Evolutionary conservation across 2,329 filamentous ascomycete species (phyloP), one percentile per base, ranked within the genome.

Genomic region (Pseudogymnoascus sp.): DNA sequence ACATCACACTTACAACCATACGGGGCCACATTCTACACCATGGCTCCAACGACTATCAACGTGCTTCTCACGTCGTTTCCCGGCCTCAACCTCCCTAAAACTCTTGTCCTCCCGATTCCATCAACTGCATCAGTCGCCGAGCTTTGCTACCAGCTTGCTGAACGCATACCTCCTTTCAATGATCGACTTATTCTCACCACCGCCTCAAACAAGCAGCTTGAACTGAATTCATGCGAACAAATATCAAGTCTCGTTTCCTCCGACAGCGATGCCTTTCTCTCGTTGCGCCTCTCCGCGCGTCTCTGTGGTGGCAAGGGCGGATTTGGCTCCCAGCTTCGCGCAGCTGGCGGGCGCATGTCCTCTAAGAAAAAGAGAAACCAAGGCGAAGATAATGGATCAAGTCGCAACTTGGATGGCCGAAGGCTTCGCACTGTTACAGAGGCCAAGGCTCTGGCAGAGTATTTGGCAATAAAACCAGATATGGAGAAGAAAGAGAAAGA

Each of bases 401-500:
- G 90, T 72, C 86, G 94, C 66, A 99, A 97, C 67, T 81, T 99
- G 1, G 94, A 97, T 70, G 94, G 94, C 0, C 86, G 94, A 21
- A 84, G 94, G 62, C 75, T 99, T 61, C 87, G 95, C 59, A 97
- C 94, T 1, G 90, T 97, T 29, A 93, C 89, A 37, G 94, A 99
- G 73, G 94, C 94, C 35, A 99, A 99, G 75, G 90, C 91, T 1
- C 80, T 99, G 18, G 94, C 95, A 0, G 92, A 97, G 73, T 97
- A 97, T 70, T 82, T 97, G 1, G 91, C 92, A 1, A 89, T 96
- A 67, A 97, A 97, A 73, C 94, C 95, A 0, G 93, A 97, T 64
- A 97, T 99, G 93, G 94, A 97, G 66, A 87, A 88, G 75, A 90
- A 90, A 72, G 92, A 97, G 73, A 93, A 92, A 71, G 92, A 97